Evolutionary conservation across 306 rosid species (phyloP).

Genomic region (Inga laurina): DNA sequence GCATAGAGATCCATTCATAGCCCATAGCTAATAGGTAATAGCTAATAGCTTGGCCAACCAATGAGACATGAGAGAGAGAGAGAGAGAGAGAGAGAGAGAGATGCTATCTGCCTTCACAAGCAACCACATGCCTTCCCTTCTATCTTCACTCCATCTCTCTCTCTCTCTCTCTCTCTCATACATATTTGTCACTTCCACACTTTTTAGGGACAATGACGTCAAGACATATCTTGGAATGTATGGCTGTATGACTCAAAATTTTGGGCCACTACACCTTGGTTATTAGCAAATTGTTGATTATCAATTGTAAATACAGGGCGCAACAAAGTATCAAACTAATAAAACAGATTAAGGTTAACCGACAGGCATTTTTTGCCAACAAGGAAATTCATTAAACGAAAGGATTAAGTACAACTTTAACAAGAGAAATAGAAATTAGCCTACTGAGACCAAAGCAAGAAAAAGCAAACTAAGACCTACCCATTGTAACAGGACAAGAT

Average conservation of each 20-base stretch:
- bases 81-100: background rate
- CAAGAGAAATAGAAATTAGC: too few species aligned
- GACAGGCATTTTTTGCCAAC: too few species aligned
- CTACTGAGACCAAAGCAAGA: too few species aligned
- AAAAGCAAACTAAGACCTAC: too few species aligned
- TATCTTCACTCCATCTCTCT: background rate
- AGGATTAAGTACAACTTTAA: too few species aligned
- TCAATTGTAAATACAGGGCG: background rate
- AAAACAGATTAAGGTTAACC: too few species aligned
- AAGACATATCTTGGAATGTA: background rate
- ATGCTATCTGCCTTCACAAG: slow-evolving; percentile 29
- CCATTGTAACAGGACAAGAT: too few species aligned
- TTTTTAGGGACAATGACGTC: background rate
- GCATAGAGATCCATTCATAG: background rate
- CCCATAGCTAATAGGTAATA: too few species aligned
- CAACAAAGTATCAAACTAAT: background rate
- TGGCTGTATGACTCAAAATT: background rate
- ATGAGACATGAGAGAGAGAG: background rate
- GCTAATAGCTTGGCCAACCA: slow-evolving; percentile 16
- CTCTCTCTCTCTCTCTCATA: too few species aligned
- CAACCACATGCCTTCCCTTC: slow-evolving; percentile 21
- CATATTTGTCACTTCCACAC: background rate
- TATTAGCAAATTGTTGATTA: background rate
- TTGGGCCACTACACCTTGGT: background rate
- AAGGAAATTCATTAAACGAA: too few species aligned